Evolutionary conservation across 768 basidiomycete species (phyloP), one percentile per base, ranked within the genome.

Genomic region (Pisolithus orientalis): DNA sequence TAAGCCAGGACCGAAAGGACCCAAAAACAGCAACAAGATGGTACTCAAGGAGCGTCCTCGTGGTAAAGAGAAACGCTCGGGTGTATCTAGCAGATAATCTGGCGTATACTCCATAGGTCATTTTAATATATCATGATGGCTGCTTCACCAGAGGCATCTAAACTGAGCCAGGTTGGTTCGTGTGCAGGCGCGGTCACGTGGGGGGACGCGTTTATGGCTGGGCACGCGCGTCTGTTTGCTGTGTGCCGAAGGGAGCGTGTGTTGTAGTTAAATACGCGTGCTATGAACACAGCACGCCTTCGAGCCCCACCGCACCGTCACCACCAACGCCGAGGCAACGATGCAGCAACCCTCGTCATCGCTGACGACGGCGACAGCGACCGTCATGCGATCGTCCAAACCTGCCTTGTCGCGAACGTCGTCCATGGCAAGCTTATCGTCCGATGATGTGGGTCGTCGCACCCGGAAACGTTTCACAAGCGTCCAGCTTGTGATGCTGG

Each of bases 1-100:
- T 62, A 87, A 92, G 65, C 90, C 93, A 14, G 92, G 92, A 44
- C 90, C 87, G 53, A 91, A 88, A 63, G 92, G 90, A 21, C 90
- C 90, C 48, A 90, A 90, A 77, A 83, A 83, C 67, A 85, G 87
- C 62, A 93, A 93, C 76, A 90, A 86, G 77, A 80, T 89, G 82
- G 92, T 94, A 51, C 71, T 94, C 62, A 81, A 82, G 54, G 89
- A 94, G 70, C 78, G 92, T 40, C 90, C 92, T 44, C 75, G 91
- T 59, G 90, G 91, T 25, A 75, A 74, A 57, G 77, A 79, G 57
- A 80, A 75, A 70, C 56, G 56, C 11, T 14, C 59, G 65, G 49
- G 59, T 21, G 42, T 44, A 52, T 42, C 55, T 17, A 25, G 34
- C 34, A 34, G 34, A 34, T 34, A 14, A 14, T 34, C 13, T 34